A percentile compares a stretch with the other conserved stretches of the same genome.
These are phyloP conservation scores for Tetrahymena borealis DNA, from an alignment of 73 alveolate genomes.

Conservation along the genomic window DNA sequence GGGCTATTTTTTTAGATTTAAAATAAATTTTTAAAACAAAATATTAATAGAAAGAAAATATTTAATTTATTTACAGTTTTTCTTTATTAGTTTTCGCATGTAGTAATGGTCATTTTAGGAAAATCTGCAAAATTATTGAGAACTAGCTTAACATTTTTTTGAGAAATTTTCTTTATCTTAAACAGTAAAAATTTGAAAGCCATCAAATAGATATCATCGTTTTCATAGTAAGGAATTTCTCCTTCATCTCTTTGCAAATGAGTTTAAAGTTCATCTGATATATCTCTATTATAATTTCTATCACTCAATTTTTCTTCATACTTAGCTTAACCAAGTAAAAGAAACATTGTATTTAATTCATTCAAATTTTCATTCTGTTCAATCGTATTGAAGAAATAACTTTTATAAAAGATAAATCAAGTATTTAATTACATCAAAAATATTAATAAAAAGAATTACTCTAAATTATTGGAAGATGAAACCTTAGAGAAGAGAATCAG, in stretches of 20 bases:
- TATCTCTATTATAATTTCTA: neutral
- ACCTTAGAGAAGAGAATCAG: neutral
- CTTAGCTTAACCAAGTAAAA: neutral
- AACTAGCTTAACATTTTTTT: neutral
- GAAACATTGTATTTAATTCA: neutral
- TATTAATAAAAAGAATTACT: neutral
- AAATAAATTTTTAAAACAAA: neutral
- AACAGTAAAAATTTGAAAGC: neutral
- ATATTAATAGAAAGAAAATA: neutral
- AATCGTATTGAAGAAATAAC: neutral
- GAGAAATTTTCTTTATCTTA: neutral
- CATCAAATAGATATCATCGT: neutral
- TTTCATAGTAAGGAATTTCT: neutral
- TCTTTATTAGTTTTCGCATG: neutral
- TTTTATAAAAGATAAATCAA: neutral
- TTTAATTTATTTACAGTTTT: neutral
- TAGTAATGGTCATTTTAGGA: neutral
- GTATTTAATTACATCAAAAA: neutral
- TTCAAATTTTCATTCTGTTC: neutral
- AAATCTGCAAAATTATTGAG: neutral
- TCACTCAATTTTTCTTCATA: neutral
- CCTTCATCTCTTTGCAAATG: neutral
- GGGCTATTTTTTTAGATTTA: neutral
- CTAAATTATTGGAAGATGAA: neutral
- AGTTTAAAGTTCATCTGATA: neutral